These are phyloP conservation scores for Ramalina intermedia DNA, from an alignment of 495 filamentous ascomycete genomes.

Conservation along the genomic window DNA sequence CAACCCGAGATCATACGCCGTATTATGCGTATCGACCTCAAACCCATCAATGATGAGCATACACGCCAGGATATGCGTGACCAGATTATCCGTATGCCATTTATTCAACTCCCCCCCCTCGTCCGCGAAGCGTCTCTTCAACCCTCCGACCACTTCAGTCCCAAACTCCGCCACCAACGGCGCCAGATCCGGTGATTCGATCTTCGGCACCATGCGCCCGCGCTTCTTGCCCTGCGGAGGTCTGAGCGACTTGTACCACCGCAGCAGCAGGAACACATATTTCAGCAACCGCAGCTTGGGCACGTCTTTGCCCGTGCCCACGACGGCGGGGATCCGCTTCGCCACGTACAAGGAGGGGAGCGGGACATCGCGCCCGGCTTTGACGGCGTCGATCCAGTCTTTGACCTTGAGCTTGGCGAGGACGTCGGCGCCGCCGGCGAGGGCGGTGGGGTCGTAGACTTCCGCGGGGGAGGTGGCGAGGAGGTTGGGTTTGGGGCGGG, in stretches of 20 bases:
- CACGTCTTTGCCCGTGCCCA: conserved; percentile 39
- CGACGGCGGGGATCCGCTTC: conserved; percentile 30
- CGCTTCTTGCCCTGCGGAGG: conserved; percentile 1
- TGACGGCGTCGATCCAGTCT: conserved; percentile 60
- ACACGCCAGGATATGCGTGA: conserved; percentile 53
- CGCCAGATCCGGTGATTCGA: conserved; percentile 30
- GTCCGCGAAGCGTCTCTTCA: conserved; percentile 57
- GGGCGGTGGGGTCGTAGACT: conserved; percentile 57
- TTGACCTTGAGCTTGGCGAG: conserved; percentile 40
- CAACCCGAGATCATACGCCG: conserved; percentile 66
- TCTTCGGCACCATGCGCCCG: conserved; percentile 18
- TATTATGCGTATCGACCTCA: conserved; percentile 57
- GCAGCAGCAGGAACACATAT: conserved; percentile 51
- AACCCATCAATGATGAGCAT: conserved; percentile 61
- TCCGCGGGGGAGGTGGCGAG: conserved; percentile 58
- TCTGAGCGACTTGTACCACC: conserved; percentile 33
- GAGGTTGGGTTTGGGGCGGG: conserved; percentile 62
- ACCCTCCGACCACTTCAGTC: conserved; percentile 49
- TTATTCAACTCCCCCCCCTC: conserved; percentile 38
- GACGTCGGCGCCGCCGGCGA: conserved; percentile 43
- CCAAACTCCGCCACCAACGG: conserved; percentile 34
- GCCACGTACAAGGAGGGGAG: conserved; percentile 55
- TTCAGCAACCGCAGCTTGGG: conserved; percentile 46
- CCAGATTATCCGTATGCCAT: conserved; percentile 47
- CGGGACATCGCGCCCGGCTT: conserved; percentile 36